Evolutionary conservation across 1,284 basidiomycete genomes (phyloP), one percentile per base, ranked within the genome.

Genomic region (Fomitopsis palustris): DNA sequence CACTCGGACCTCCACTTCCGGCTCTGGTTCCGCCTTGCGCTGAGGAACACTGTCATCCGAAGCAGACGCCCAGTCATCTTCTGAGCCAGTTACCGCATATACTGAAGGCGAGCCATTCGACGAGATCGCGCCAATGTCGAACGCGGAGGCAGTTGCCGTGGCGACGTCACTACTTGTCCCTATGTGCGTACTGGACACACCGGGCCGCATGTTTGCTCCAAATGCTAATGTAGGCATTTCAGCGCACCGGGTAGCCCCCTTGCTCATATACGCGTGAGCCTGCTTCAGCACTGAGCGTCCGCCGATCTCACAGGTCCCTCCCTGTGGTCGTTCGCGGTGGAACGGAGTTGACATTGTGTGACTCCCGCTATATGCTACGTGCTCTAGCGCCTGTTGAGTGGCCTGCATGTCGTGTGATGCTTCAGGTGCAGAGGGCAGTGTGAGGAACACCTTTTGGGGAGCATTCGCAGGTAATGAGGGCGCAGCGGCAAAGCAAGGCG

Each of bases 101-200:
- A 74, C 74, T n/a, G 73, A 74, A 7, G 72, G 62, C 1, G 78
- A 77, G 42, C 82, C 82, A 64, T 80, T 81, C 38, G 81, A 80
- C 31, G 83, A 83, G 60, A 76, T 74, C 12, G 84, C 85, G 2
- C 83, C 84, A 59, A 86, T 78, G 62, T 84, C 82, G 62, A 86
- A 85, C 66, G 75, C 74, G 14, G n/a, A n/a, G n/a, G n/a, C n/a
- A n/a, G 78, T 69, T 63, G 69, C 74, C 63, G 72, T 74, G 57
- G 70, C 57, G 65, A 71, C 72, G 56, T 64, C 45, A 17, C 45
- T 23, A 17, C 54, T 37, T 16, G 47, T 51, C 53, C 64, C 64
- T 57, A 64, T 67, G 49, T 62, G 64, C 45, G 58, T 54, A 29
- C 61, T 55, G 47, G 64, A 54, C 49, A 55, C 54, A 23, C 64